Conservation (phyloP, 1,284 basidiomycete species). For the Taiwanofungus camphoratus region DNA sequence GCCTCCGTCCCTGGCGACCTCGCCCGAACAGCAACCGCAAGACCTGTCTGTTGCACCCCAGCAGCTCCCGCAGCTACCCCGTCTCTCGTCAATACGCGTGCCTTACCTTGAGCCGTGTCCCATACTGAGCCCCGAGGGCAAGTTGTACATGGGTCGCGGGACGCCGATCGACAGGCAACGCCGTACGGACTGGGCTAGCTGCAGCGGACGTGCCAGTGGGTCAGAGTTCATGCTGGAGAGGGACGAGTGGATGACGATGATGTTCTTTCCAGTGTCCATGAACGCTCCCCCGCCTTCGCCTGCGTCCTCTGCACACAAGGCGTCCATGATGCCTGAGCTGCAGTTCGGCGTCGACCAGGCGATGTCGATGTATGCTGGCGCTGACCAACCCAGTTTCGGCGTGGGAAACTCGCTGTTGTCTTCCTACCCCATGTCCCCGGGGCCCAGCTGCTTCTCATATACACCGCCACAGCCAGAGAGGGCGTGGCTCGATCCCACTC, state of each 20-base stretch:
- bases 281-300: constrained; percentile 1
- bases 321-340: background rate
- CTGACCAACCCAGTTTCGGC: constrained; percentile 3
- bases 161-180: constrained; percentile 19
- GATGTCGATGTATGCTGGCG: constrained; percentile 3
- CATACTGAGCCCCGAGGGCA: constrained; percentile 10
- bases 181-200: constrained; percentile 16
- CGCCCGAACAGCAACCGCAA: background rate
- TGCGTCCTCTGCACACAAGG: background rate
- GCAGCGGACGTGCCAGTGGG: constrained; percentile 3
- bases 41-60: background rate
- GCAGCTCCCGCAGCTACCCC: constrained; percentile 8
- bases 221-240: background rate
- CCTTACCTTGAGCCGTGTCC: constrained; percentile 12
- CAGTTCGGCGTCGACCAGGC: constrained; percentile 3
- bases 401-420: background rate
- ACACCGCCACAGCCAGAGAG: background rate
- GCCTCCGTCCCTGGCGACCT: background rate
- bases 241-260: background rate
- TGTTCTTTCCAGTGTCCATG: background rate
- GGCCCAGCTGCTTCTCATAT: constrained; percentile 4
- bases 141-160: constrained; percentile 20
- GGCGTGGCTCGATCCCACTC: constrained; percentile 17
- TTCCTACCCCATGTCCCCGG: background rate
- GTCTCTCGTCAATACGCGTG: constrained; percentile 13